Evolutionary conservation across 2,329 filamentous ascomycete species (phyloP).

Genomic region (Beauveria varroae): DNA sequence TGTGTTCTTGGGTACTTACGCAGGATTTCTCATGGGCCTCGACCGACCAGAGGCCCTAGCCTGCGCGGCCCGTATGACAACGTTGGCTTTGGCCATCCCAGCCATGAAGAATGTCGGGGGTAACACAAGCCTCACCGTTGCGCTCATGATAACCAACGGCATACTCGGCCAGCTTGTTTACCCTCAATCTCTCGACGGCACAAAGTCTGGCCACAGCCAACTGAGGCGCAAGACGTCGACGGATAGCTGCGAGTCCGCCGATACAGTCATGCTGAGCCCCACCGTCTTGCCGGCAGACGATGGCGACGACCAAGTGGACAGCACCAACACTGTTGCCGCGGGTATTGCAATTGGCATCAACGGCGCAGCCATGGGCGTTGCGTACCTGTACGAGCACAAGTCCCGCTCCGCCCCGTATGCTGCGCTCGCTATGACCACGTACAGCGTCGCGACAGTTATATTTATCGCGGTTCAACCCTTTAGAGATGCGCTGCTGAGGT

Average conservation of each 20-base stretch:
- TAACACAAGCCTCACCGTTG: conserved; percentile 39
- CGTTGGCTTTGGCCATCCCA: conserved; percentile 41
- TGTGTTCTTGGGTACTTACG: conserved; percentile 33
- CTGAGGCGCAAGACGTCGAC: conserved; percentile 13
- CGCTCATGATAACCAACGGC: conserved; percentile 44
- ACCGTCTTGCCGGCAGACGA: not conserved
- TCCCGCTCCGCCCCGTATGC: conserved; percentile 49
- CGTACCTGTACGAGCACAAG: conserved; percentile 46
- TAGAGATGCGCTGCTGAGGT: conserved; percentile 26
- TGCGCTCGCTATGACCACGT: conserved; percentile 49
- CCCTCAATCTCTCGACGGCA: conserved; percentile 25
- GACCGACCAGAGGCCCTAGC: conserved; percentile 28
- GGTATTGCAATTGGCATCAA: conserved; percentile 51
- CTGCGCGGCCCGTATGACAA: conserved; percentile 43
- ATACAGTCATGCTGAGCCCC: not conserved
- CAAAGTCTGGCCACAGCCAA: conserved; percentile 7
- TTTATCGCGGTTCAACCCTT: conserved; percentile 44
- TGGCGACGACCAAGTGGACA: conserved; percentile 14
- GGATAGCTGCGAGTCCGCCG: not conserved
- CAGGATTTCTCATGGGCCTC: conserved; percentile 29
- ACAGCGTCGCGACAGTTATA: conserved; percentile 48
- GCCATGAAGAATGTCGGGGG: conserved; percentile 37
- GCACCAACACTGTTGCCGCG: conserved; percentile 36
- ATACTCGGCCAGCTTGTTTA: conserved; percentile 36
- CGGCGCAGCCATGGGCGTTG: conserved; percentile 52